These are phyloP conservation scores for Suillus subaureus DNA, from an alignment of 768 basidiomycete species.

Conservation along the genomic window DNA sequence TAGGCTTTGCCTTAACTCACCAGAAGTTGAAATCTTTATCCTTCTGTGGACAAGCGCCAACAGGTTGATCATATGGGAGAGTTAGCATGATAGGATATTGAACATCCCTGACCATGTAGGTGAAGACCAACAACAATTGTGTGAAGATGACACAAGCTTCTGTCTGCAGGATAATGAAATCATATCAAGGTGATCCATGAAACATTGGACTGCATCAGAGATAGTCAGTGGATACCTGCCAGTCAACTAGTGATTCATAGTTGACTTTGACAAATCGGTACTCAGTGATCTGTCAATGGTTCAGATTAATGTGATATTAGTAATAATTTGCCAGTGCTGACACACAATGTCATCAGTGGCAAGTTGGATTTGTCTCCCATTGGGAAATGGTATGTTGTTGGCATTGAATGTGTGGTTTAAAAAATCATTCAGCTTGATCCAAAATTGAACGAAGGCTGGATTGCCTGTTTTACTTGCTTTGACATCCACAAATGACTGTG, in stretches of 20 bases:
- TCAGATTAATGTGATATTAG: too few species aligned
- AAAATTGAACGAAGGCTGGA: neutral
- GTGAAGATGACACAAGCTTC: too few species aligned
- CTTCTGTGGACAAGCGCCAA: conserved; percentile 15
- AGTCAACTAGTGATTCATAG: conserved; percentile 31
- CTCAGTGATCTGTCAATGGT: conserved; percentile 9
- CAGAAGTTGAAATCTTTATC: conserved; percentile 27
- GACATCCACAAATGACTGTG: neutral
- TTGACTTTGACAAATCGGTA: conserved; percentile 24
- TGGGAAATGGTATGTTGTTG: neutral
- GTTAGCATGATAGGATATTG: neutral
- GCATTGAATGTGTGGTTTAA: conserved; percentile 1
- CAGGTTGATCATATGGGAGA: conserved; percentile 17
- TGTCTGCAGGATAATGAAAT: too few species aligned
- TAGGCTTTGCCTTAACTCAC: conserved; percentile 15
- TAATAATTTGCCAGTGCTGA: too few species aligned
- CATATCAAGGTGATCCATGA: too few species aligned
- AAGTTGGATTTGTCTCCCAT: neutral
- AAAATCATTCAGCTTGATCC: conserved; percentile 6
- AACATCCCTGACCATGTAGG: neutral
- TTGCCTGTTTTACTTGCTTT: neutral
- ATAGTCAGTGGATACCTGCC: conserved; percentile 28
- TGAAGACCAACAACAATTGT: neutral
- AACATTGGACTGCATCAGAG: conserved; percentile 31
- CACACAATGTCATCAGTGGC: neutral